A percentile compares a stretch with the other conserved stretches of the same genome.
Conservation (phyloP, 129 eudicot species). For the Flaveria sonorensis region DNA sequence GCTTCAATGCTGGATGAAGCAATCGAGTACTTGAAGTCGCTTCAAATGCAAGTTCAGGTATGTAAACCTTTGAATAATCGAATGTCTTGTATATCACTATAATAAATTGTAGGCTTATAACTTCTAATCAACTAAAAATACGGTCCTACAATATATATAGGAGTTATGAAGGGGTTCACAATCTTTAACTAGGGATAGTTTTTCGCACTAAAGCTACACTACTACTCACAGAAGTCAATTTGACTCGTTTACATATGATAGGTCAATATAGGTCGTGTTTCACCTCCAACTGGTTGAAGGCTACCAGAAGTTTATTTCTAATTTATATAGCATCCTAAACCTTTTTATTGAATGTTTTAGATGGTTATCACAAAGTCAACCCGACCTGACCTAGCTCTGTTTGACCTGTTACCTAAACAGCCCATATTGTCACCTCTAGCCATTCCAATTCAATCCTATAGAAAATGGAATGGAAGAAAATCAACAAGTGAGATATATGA, state of each 20-base stretch:
- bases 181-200: background rate
- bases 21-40: slow-evolving; percentile 73
- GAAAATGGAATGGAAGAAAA: background rate
- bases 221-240: background rate
- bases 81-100: background rate
- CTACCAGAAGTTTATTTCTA: background rate
- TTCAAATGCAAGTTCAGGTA: slow-evolving; percentile 84
- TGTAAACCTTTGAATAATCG: background rate
- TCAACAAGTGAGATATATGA: background rate
- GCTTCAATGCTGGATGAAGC: slow-evolving; percentile 95
- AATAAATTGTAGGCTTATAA: too few relatives aligned
- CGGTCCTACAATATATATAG: background rate
- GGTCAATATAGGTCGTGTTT: background rate
- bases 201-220: background rate
- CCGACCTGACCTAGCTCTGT: background rate
- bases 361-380: background rate
- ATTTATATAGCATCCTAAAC: background rate
- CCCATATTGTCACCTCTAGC: background rate
- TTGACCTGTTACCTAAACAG: background rate
- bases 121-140: background rate
- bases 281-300: background rate
- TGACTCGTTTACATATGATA: too few relatives aligned
- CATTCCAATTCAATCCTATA: background rate
- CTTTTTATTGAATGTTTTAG: background rate
- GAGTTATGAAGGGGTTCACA: background rate